Evolutionary conservation across 495 filamentous ascomycete genomes (phyloP).

Genomic region (Mycothermus thermophilus): DNA sequence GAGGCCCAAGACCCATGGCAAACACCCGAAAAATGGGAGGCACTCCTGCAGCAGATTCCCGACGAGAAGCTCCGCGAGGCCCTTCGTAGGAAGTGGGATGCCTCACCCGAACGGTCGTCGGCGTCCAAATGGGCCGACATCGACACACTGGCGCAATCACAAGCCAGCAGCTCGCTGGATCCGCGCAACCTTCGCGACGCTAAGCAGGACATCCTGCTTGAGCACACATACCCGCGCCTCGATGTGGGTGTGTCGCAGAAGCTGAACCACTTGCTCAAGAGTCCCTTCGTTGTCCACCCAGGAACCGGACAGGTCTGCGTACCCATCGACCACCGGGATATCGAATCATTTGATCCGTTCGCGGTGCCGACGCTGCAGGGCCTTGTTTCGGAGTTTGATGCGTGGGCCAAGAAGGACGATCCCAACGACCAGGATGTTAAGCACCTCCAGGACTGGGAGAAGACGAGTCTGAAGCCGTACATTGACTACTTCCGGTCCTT

Average conservation of each 20-base stretch:
- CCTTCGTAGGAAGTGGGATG: constrained; percentile 80
- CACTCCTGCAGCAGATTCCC: constrained; percentile 64
- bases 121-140: constrained; percentile 86
- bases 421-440: constrained; percentile 15
- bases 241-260: constrained; percentile 96
- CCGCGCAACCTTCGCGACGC: constrained; percentile 58
- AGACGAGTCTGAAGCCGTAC: constrained; percentile 87
- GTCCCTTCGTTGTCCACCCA: constrained; percentile 90
- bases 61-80: constrained; percentile 60
- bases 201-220: constrained; percentile 86
- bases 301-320: constrained; percentile 90
- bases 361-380: constrained; percentile 74
- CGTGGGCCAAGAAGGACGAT: constrained; percentile 34
- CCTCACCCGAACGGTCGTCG: constrained; percentile 59
- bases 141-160: constrained; percentile 62
- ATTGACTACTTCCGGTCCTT: constrained; percentile 78
- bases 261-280: constrained; percentile 92
- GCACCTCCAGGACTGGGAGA: constrained; percentile 73
- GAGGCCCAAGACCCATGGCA: constrained; percentile 77
- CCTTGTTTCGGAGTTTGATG: constrained; percentile 68
- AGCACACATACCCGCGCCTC: constrained; percentile 96
- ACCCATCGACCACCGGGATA: constrained; percentile 59
- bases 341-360: constrained; percentile 76
- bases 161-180: constrained; percentile 43
- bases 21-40: constrained; percentile 48